phyloP scores from a whole-genome alignment of 768 basidiomycete genomes.

The Trametes gibbosa region DNA sequence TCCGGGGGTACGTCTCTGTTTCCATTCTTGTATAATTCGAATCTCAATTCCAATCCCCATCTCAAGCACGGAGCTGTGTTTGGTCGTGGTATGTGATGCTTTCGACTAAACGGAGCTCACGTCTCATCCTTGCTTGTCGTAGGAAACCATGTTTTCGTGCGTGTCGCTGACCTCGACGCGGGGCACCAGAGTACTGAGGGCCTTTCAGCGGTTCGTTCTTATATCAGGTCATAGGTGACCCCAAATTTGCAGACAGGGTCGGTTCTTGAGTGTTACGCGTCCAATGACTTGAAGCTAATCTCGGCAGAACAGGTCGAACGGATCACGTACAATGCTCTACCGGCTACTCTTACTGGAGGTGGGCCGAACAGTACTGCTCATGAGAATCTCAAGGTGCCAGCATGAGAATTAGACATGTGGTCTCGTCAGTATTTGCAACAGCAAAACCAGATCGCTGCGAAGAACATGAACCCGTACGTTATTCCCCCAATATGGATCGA shows the following conservation, averaged over 20 bases:
- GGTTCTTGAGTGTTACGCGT: slow-evolving; percentile 13
- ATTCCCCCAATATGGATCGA: neutral
- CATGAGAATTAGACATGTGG: slow-evolving; percentile 47
- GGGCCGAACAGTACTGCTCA: neutral
- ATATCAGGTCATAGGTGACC: slow-evolving; percentile 55
- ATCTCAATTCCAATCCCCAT: neutral
- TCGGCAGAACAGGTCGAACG: slow-evolving; percentile 35
- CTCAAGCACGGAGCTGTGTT: slow-evolving; percentile 51
- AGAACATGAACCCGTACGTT: slow-evolving; percentile 51
- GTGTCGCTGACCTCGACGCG: slow-evolving; percentile 19
- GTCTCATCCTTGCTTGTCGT: neutral
- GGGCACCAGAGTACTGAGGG: neutral
- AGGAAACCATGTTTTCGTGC: slow-evolving; percentile 63
- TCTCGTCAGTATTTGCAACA: slow-evolving; percentile 57
- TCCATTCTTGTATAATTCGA: neutral
- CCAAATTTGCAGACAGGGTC: slow-evolving; percentile 49
- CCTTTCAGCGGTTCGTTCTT: slow-evolving; percentile 46
- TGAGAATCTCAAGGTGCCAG: neutral
- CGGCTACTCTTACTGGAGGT: slow-evolving; percentile 47
- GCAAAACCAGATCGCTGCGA: slow-evolving; percentile 54
- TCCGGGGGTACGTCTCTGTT: slow-evolving; percentile 41
- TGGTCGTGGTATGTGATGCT: slow-evolving; percentile 44
- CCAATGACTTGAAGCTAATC: neutral
- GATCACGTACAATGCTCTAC: slow-evolving; percentile 51
- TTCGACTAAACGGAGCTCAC: neutral